Base-by-base conservation (phyloP, 306 rosid genomes). In the Cucumis hystrix region DNA sequence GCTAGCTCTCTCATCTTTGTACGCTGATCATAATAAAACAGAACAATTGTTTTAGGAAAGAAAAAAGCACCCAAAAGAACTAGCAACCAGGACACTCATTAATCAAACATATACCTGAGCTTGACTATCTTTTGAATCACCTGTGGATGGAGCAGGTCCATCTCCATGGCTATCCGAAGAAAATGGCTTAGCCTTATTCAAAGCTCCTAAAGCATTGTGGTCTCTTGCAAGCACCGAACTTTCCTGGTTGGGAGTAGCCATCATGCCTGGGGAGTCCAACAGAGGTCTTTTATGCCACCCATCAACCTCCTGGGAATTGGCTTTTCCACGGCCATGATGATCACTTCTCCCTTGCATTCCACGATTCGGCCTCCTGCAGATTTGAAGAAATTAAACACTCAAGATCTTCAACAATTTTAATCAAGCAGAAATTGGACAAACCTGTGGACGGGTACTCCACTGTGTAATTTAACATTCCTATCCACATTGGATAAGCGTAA, bases 1-100 rank as follows among this genome's bases (percentile, higher is more conserved):
- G 92, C 95, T 80, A 87, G 78, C 80, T 90, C 98, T 85, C 80
- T 89, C 83, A 81, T 83, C 84, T 88, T 89, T 76, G 84, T 78
- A 79, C 83, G 96, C 99, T 95, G 88, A 83, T 54, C 15, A 74
- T 66, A 77, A 80, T 74, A 67, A 57, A 76, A 41, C 56, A 60
- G 60, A 39, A 62, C 83, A 66, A 88, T 81, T 60, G 69, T 67
- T 67, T 14, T 28, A 13, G 0, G 16, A 10, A 10, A 40, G 11
- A 79, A 59, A 23, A 12, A 79, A 49, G 79, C 40, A 74, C 76
- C 68, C 59, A 45, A 18, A 47, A 79, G 73, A 56, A 52, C 76
- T 20, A 72, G 59, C 78, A 81, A 68, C 80, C n/a, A 47, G 54
- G 5, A 66, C n/a, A 0, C 4, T 85, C 59, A 18, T 7, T 6